phyloP scores from a whole-genome alignment of 1,139 yeast species.

The Yamadazyma blattariae region DNA sequence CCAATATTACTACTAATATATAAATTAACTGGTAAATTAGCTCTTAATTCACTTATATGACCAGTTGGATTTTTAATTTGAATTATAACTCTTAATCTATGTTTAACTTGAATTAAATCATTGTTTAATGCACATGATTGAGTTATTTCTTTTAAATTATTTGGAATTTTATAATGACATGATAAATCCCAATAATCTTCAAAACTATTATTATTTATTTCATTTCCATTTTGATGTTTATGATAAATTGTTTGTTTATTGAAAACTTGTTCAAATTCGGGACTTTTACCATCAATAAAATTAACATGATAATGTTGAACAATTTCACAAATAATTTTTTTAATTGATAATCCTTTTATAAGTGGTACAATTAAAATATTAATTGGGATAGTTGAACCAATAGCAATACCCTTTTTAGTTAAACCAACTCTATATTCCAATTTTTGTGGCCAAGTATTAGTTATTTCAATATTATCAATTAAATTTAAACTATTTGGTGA shows the following conservation, averaged over 20 bases:
- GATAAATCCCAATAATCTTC: slow-evolving; percentile 52
- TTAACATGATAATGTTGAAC: slow-evolving; percentile 48
- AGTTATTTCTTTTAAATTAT: slow-evolving; percentile 48
- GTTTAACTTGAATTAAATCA: slow-evolving; percentile 54
- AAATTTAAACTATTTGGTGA: slow-evolving; percentile 49
- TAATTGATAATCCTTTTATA: slow-evolving; percentile 50
- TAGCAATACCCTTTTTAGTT: slow-evolving; percentile 56
- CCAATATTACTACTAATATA: slow-evolving; percentile 56
- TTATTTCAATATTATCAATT: slow-evolving; percentile 56
- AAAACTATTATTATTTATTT: slow-evolving; percentile 25
- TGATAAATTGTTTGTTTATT: slow-evolving; percentile 27
- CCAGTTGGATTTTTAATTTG: slow-evolving; percentile 60
- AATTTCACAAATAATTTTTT: slow-evolving; percentile 46
- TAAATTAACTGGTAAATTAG: slow-evolving; percentile 60
- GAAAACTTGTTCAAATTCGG: slow-evolving; percentile 39
- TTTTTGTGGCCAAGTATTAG: slow-evolving; percentile 63
- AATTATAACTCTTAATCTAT: slow-evolving; percentile 55
- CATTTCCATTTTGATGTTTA: slow-evolving; percentile 14
- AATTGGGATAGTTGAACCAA: slow-evolving; percentile 57
- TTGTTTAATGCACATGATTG: slow-evolving; percentile 55
- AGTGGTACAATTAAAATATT: slow-evolving; percentile 57
- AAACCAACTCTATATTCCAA: slow-evolving; percentile 60
- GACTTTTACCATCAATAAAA: slow-evolving; percentile 39
- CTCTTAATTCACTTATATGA: slow-evolving; percentile 64
- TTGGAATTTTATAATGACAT: slow-evolving; percentile 50